Evolutionary conservation across 495 filamentous ascomycete genomes (phyloP).

Genomic region (Immersiella caudata): DNA sequence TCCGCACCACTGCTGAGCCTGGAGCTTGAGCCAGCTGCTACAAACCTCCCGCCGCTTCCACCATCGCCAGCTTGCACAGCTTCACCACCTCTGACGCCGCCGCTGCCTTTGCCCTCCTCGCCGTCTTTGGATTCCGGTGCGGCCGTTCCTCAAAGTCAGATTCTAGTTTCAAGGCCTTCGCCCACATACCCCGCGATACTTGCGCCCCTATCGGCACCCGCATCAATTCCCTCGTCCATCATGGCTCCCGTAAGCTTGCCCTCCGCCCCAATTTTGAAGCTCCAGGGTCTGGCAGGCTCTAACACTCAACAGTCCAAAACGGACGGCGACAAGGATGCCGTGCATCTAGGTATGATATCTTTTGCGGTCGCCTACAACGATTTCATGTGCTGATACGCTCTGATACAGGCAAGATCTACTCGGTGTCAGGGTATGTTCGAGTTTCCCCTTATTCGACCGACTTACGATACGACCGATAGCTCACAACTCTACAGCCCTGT

Average conservation of each 20-base stretch:
- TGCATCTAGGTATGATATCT: slow-evolving; percentile 38
- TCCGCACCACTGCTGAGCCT: slow-evolving; percentile 20
- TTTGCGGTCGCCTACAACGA: background rate
- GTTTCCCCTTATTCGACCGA: slow-evolving; percentile 12
- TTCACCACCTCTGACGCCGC: slow-evolving; percentile 38
- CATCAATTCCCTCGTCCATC: slow-evolving; percentile 48
- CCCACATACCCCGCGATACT: slow-evolving; percentile 23
- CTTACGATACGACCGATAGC: slow-evolving; percentile 20
- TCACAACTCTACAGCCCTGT: slow-evolving; percentile 68
- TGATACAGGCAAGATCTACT: slow-evolving; percentile 70
- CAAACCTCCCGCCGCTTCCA: slow-evolving; percentile 43
- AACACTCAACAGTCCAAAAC: slow-evolving; percentile 25
- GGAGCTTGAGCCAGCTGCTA: slow-evolving; percentile 32
- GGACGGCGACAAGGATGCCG: slow-evolving; percentile 44
- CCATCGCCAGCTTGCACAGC: slow-evolving; percentile 33
- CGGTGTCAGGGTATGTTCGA: slow-evolving; percentile 70
- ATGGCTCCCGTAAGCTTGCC: slow-evolving; percentile 63
- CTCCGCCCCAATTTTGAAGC: slow-evolving; percentile 11
- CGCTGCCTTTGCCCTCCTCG: slow-evolving; percentile 35
- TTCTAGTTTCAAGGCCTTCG: slow-evolving; percentile 28
- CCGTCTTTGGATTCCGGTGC: slow-evolving; percentile 28
- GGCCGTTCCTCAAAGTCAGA: slow-evolving; percentile 25
- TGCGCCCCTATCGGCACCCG: slow-evolving; percentile 21
- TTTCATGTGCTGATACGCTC: slow-evolving; percentile 31
- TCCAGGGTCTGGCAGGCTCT: slow-evolving; percentile 4